A percentile compares a stretch with the other conserved stretches of the same genome.
Conservation (phyloP, 306 rosid species). For the Rosa chinensis region DNA sequence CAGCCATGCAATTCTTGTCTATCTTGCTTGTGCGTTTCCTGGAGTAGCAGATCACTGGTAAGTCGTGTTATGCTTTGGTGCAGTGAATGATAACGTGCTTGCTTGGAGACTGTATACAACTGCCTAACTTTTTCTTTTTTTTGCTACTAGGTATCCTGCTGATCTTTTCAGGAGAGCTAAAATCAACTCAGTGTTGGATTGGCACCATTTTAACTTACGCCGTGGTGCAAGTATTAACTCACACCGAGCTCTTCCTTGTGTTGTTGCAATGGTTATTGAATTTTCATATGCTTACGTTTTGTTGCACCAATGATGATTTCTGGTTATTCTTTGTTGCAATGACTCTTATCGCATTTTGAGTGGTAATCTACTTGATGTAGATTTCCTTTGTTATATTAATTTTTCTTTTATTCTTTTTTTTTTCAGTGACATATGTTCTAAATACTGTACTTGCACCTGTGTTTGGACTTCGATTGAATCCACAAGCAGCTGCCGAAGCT, state of each 20-base stretch:
- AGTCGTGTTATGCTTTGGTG: slow-evolving; percentile 31
- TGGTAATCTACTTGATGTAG: slow-evolving; percentile 14
- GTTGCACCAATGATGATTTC: neutral
- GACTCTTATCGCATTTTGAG: neutral
- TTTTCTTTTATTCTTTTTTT: no score
- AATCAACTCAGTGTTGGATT: slow-evolving; percentile 75
- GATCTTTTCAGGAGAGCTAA: slow-evolving; percentile 82
- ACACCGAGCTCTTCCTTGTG: neutral
- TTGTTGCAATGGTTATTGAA: neutral
- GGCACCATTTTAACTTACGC: slow-evolving; percentile 88
- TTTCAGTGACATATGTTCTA: slow-evolving; percentile 53
- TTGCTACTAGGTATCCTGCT: slow-evolving; percentile 73
- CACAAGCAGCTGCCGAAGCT: slow-evolving; percentile 69
- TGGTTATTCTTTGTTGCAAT: slow-evolving; percentile 1
- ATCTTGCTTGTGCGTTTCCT: slow-evolving; percentile 75
- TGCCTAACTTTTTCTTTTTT: slow-evolving; percentile 7
- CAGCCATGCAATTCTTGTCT: slow-evolving; percentile 89
- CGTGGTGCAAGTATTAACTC: slow-evolving; percentile 63
- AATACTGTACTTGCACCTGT: slow-evolving; percentile 63
- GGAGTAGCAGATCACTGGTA: slow-evolving; percentile 87
- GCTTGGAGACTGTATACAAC: neutral
- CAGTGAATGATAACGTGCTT: neutral
- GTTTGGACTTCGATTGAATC: slow-evolving; percentile 51
- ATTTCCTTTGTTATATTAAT: slow-evolving; percentile 17
- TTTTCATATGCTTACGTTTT: neutral